Percentiles rank a stretch among this genome's conserved stretches.
These are phyloP conservation scores for Parastagonospora nodorum DNA, from an alignment of 2,329 filamentous ascomycete species.

Conservation along the genomic window DNA sequence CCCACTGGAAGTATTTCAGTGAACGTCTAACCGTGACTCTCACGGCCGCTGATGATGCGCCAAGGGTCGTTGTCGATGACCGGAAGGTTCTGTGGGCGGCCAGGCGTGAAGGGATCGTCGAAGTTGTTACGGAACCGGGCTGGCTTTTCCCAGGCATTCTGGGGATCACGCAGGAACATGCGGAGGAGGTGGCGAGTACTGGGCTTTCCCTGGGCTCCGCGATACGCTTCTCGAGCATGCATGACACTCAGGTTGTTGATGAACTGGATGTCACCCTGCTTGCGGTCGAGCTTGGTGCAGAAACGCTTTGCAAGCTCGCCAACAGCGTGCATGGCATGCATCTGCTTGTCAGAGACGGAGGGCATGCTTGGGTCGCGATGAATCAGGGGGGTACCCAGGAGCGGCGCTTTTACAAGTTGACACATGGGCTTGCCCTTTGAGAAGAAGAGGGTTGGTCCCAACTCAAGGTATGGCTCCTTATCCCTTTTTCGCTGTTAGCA, in stretches of 20 bases:
- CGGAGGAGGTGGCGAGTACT: slow-evolving; percentile 44
- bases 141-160: slow-evolving; percentile 42
- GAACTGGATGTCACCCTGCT: slow-evolving; percentile 44
- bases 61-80: slow-evolving; percentile 43
- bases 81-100: slow-evolving; percentile 38
- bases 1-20: background rate
- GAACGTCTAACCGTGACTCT: slow-evolving; percentile 41
- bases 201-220: slow-evolving; percentile 22
- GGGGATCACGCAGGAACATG: slow-evolving; percentile 45
- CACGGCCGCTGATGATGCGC: slow-evolving; percentile 45
- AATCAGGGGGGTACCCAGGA: slow-evolving; percentile 41
- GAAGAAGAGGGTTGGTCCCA: slow-evolving; percentile 43
- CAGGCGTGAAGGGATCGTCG: slow-evolving; percentile 38
- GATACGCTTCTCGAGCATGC: slow-evolving; percentile 44
- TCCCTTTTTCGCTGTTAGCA: slow-evolving; percentile 20
- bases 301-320: slow-evolving; percentile 36
- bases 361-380: slow-evolving; percentile 39
- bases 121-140: slow-evolving; percentile 32
- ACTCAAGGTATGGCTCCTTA: slow-evolving; percentile 36
- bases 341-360: slow-evolving; percentile 31
- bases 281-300: slow-evolving; percentile 38
- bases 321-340: slow-evolving; percentile 35
- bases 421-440: slow-evolving; percentile 43
- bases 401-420: slow-evolving; percentile 45
- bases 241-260: slow-evolving; percentile 45